Percentiles rank a stretch among this genome's conserved stretches.
These are phyloP conservation scores for Athelia psychrophila DNA, from an alignment of 1,284 basidiomycete genomes.

Conservation along the genomic window DNA sequence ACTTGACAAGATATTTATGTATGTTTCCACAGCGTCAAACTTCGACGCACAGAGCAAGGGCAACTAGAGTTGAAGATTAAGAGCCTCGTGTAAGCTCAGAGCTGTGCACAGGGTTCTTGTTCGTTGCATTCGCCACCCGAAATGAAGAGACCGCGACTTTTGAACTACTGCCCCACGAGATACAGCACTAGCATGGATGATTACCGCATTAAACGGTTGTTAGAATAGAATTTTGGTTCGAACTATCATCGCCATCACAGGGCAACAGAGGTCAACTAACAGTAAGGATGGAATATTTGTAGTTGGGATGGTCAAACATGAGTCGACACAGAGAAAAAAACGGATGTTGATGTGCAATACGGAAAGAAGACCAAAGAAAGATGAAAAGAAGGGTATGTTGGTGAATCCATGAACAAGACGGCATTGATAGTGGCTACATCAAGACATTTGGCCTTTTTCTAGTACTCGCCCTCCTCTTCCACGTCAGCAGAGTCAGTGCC, in stretches of 20 bases:
- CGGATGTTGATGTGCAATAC: not conserved
- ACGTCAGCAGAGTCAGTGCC: conserved; percentile 87
- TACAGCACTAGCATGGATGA: not conserved
- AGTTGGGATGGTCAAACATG: not conserved
- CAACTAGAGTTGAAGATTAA: conserved; percentile 1
- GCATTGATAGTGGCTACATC: not conserved
- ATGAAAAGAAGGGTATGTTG: not conserved
- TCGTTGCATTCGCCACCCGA: too few species aligned
- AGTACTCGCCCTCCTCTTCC: conserved; percentile 82
- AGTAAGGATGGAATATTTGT: not conserved
- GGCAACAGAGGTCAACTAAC: not conserved
- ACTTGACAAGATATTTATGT: conserved; percentile 5
- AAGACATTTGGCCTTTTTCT: conserved; percentile 16
- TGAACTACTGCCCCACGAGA: not conserved
- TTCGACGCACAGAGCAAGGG: too few species aligned
- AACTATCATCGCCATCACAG: not conserved
- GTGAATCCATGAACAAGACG: not conserved
- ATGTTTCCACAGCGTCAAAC: conserved; percentile 8
- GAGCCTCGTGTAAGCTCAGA: not conserved
- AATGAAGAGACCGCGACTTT: not conserved
- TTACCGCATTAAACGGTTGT: conserved; percentile 2
- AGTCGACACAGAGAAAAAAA: not conserved
- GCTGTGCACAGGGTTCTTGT: not conserved
- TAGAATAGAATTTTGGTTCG: not conserved
- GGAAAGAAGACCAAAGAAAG: not conserved